Conservation (phyloP, 805 yeast genomes). For the Torulaspora maleeae region DNA sequence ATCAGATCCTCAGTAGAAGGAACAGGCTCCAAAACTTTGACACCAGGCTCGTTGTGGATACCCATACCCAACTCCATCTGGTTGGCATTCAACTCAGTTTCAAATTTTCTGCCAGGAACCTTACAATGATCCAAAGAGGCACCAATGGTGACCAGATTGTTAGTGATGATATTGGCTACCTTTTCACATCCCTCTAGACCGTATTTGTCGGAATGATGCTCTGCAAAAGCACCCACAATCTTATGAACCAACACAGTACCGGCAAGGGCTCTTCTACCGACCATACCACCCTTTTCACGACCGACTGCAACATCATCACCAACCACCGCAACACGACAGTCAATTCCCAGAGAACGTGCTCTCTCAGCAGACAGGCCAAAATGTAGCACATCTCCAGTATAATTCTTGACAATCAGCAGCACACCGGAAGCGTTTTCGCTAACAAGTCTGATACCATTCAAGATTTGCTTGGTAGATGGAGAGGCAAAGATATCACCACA, state of each 20-base stretch:
- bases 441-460: conserved; percentile 51
- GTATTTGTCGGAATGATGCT: conserved; percentile 38
- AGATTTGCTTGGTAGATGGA: conserved; percentile 86
- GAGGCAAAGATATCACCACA: conserved; percentile 92
- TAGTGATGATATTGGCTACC: conserved; percentile 58
- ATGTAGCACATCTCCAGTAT: conserved; percentile 91
- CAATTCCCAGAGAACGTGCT: conserved; percentile 70
- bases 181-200: conserved; percentile 50
- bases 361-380: conserved; percentile 90
- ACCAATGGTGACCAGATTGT: conserved; percentile 76
- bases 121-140: conserved; percentile 85
- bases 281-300: conserved; percentile 80
- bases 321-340: conserved; percentile 69
- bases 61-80: conserved; percentile 94
- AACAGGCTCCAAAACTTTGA: conserved; percentile 47
- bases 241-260: conserved; percentile 88
- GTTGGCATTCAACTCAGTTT: conserved; percentile 47
- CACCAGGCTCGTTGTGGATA: conserved; percentile 93
- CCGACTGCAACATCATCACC: conserved; percentile 96
- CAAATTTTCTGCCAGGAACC: conserved; percentile 75
- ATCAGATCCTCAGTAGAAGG: conserved; percentile 65
- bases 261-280: conserved; percentile 91
- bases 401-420: conserved; percentile 78
- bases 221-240: conserved; percentile 69
- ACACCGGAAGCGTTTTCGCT: conserved; percentile 48